Evolutionary conservation across 345 rosid genomes (phyloP).

Genomic region (Camelina sativa): DNA sequence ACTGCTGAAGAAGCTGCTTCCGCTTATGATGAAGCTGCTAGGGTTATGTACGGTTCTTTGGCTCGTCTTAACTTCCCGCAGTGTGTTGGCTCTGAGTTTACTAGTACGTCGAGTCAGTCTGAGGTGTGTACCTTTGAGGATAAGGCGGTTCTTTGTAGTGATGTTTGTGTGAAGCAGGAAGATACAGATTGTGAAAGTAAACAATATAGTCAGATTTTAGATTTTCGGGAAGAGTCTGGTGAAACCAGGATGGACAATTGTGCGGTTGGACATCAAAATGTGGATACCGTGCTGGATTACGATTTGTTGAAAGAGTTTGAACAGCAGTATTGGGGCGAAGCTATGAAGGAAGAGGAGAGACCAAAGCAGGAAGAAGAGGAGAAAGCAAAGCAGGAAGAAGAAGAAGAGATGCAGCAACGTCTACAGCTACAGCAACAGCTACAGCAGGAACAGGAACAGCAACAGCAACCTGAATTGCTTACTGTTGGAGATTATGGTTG

Average conservation of each 20-base stretch:
- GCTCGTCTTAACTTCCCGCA: constrained; percentile 68
- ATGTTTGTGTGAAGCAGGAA: constrained; percentile 32
- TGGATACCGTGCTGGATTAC: not conserved
- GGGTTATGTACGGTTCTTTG: constrained; percentile 64
- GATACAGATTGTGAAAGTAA: constrained; percentile 43
- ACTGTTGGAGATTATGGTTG: constrained; percentile 39
- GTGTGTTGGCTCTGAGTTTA: constrained; percentile 35
- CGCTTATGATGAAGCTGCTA: constrained; percentile 85
- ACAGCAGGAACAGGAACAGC: not conserved
- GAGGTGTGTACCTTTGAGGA: constrained; percentile 57
- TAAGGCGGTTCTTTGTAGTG: not conserved
- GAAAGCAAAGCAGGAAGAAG: constrained; percentile 28
- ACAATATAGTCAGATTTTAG: not conserved
- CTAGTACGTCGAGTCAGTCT: constrained; percentile 50
- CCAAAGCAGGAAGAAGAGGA: constrained; percentile 24
- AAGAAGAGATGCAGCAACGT: constrained; percentile 17
- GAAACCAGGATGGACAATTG: not conserved
- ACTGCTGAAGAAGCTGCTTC: constrained; percentile 74
- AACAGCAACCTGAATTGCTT: constrained; percentile 7
- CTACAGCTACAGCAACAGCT: not conserved
- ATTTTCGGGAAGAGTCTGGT: constrained; percentile 26
- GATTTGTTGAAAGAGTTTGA: constrained; percentile 39
- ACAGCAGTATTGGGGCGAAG: constrained; percentile 17
- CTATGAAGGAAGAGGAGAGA: constrained; percentile 24
- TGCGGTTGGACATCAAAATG: not conserved